phyloP scores from a whole-genome alignment of 257 asterid genomes.

The Nicotiana tomentosiformis region DNA sequence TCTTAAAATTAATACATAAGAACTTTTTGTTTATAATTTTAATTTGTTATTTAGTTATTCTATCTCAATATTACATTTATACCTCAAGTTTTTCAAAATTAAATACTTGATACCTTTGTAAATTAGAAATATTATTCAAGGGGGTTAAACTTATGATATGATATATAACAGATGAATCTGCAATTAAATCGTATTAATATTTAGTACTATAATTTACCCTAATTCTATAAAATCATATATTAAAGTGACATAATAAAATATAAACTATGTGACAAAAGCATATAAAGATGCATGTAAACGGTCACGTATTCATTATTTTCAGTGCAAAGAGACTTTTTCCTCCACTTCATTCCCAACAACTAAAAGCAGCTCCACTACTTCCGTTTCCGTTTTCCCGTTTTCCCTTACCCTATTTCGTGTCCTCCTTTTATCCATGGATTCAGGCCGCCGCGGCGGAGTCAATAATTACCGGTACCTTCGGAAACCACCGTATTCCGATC shows the following conservation, averaged over 20 bases:
- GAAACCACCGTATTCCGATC: constrained; percentile 25
- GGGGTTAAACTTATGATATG: too few species aligned
- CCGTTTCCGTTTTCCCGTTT: not conserved
- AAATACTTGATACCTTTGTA: not conserved
- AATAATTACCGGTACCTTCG: constrained; percentile 10
- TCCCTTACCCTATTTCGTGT: not conserved
- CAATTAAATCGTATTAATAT: too few species aligned
- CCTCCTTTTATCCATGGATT: not conserved
- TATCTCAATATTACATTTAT: not conserved
- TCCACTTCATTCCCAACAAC: not conserved
- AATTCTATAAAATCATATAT: not conserved
- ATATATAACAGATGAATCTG: too few species aligned
- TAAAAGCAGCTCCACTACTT: not conserved
- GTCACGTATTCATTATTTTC: not conserved
- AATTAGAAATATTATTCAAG: not conserved
- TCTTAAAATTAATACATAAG: not conserved
- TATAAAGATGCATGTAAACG: not conserved
- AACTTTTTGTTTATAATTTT: not conserved
- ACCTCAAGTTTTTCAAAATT: not conserved
- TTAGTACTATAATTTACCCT: too few species aligned
- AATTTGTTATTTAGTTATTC: not conserved
- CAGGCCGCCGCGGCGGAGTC: not conserved
- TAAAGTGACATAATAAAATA: not conserved
- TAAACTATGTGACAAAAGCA: not conserved
- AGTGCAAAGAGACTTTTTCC: not conserved